Conservation (phyloP, 2,329 filamentous ascomycete genomes). For the Exophiala dermatitidis region DNA sequence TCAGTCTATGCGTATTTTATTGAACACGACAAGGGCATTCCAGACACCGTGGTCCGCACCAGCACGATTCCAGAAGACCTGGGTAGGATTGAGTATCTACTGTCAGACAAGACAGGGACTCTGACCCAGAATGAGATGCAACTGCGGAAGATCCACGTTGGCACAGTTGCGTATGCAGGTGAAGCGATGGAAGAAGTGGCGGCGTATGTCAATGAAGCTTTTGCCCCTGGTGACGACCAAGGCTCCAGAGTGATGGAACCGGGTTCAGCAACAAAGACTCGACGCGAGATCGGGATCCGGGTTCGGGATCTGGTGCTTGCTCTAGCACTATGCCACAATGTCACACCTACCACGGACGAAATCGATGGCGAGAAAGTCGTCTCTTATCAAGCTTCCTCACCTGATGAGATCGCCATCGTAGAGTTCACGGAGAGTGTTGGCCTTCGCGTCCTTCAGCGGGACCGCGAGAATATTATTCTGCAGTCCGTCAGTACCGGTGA, state of each 20-base stretch:
- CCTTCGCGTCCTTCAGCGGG: conserved; percentile 72
- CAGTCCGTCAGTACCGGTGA: conserved; percentile 68
- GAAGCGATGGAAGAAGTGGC: conserved; percentile 98
- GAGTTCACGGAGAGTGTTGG: conserved; percentile 92
- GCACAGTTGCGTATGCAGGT: conserved; percentile 95
- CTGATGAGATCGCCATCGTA: conserved; percentile 96
- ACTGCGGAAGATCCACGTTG: conserved; percentile 96
- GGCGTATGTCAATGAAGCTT: conserved; percentile 77
- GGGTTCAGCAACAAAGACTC: conserved; percentile 62
- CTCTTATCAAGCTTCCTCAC: conserved; percentile 92
- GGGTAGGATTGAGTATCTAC: conserved; percentile 87
- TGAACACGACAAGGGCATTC: conserved; percentile 80
- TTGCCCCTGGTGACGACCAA: conserved; percentile 45
- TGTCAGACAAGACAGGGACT: conserved; percentile 98
- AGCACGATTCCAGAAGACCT: conserved; percentile 97
- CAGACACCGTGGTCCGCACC: conserved; percentile 85
- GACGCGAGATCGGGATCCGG: conserved; percentile 85
- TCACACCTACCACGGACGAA: conserved; percentile 84
- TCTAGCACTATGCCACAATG: conserved; percentile 90
- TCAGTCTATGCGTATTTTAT: conserved; percentile 95
- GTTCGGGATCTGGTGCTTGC: conserved; percentile 91
- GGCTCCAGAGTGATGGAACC: conserved; percentile 15
- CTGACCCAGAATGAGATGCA: conserved; percentile 98
- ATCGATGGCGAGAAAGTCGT: conserved; percentile 69
- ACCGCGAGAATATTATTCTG: conserved; percentile 77